Evolutionary conservation across 2,329 filamentous ascomycete genomes (phyloP).

Genomic region (Blumeria hordei): DNA sequence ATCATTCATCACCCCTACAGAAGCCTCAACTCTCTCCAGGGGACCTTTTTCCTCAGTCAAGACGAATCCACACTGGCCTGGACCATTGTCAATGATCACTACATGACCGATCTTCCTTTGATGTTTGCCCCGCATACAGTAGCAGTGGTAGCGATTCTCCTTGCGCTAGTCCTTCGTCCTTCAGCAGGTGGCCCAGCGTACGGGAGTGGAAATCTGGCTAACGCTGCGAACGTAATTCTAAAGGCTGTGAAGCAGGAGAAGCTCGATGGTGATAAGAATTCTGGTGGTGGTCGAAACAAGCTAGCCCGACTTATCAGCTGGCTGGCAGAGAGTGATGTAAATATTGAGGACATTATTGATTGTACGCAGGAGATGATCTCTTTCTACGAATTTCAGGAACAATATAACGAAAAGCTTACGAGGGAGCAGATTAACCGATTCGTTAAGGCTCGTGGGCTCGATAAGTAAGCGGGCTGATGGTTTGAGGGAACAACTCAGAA

Average conservation of each 20-base stretch:
- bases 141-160: conserved; percentile 43
- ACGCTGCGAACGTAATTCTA: conserved; percentile 14
- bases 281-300: conserved; percentile 10
- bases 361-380: conserved; percentile 50
- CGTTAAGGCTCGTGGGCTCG: conserved; percentile 15
- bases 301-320: conserved; percentile 35
- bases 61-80: conserved; percentile 42
- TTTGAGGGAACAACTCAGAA: too few relatives aligned
- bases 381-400: conserved; percentile 31
- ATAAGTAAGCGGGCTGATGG: conserved; percentile 9
- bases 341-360: conserved; percentile 43
- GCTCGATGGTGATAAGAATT: conserved; percentile 6
- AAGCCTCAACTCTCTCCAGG: conserved; percentile 36
- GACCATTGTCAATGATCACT: conserved; percentile 52
- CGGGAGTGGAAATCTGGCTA: conserved; percentile 15
- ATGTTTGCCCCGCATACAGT: conserved; percentile 45
- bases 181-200: conserved; percentile 22
- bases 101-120: conserved; percentile 44
- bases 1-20: conserved; percentile 54
- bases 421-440: conserved; percentile 16
- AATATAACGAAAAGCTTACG: conserved; percentile 16
- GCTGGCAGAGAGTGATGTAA: conserved; percentile 45
- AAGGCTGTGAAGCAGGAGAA: conserved; percentile 11
- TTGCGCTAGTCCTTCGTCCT: conserved; percentile 42
- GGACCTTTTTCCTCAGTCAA: conserved; percentile 30